A percentile compares a stretch with the other conserved stretches of the same genome.
Evolutionary conservation across 331 rosid genomes (phyloP).

Genomic region (Acacia concinna): DNA sequence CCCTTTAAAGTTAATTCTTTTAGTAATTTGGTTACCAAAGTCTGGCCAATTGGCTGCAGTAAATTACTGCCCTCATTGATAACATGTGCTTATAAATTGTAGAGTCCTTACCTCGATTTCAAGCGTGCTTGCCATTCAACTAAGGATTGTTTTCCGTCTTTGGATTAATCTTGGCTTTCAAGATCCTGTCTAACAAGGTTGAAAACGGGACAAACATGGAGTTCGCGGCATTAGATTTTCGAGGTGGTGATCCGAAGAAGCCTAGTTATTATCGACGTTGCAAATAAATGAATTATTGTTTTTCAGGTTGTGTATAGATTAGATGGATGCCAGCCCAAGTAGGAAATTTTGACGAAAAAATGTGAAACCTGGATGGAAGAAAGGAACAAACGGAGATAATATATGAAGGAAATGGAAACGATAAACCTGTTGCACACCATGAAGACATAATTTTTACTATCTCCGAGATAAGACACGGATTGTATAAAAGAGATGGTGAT

Average conservation of each 20-base stretch:
- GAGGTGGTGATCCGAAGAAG: conserved; percentile 23
- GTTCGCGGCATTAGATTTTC: conserved; percentile 22
- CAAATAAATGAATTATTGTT: conserved; percentile 28
- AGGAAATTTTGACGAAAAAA: conserved; percentile 55
- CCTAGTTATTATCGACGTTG: conserved; percentile 20
- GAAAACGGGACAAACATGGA: conserved; percentile 17
- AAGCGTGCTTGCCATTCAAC: not conserved
- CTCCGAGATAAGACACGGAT: conserved; percentile 50
- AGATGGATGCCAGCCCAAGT: conserved; percentile 36
- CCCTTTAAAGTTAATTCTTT: not conserved
- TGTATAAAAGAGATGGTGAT: conserved; percentile 70
- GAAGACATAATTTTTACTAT: conserved; percentile 53
- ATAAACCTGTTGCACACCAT: not conserved
- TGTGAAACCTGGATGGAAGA: conserved; percentile 83
- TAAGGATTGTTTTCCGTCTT: not conserved
- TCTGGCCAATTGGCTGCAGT: not conserved
- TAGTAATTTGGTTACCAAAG: not conserved
- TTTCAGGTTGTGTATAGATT: conserved; percentile 30
- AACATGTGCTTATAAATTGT: not conserved
- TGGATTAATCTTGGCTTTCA: not conserved
- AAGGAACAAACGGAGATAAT: conserved; percentile 77
- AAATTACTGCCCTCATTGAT: not conserved
- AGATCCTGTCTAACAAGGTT: conserved; percentile 26
- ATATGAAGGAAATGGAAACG: conserved; percentile 72
- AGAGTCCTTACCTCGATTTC: not conserved